Percentiles rank a stretch among this genome's conserved stretches.
phyloP scores from a whole-genome alignment of 2,329 filamentous ascomycete species.

The Laburnicola sp. region DNA sequence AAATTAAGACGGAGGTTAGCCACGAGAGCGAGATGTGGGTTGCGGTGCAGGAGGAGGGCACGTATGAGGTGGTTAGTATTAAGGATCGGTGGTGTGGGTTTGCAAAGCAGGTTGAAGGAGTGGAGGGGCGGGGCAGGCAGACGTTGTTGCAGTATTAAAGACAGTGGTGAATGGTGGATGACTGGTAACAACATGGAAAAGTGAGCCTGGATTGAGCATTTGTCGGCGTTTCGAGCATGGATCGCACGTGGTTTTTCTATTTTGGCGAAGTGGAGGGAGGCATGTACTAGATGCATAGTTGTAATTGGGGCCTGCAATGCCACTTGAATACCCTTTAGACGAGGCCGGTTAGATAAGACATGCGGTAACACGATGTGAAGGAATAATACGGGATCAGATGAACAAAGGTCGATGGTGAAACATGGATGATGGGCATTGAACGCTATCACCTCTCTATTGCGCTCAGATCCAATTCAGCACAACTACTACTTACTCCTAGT shows the following conservation, averaged over 20 bases:
- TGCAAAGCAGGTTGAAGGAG: constrained; percentile 65
- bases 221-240: constrained; percentile 3
- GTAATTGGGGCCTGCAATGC: too few species aligned
- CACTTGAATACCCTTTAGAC: too few species aligned
- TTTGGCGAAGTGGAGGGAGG: too few species aligned
- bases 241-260: not conserved
- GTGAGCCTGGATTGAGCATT: too few species aligned
- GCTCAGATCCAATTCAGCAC: too few species aligned
- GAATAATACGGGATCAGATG: not conserved
- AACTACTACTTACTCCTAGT: too few species aligned
- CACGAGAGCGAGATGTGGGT: constrained; percentile 80
- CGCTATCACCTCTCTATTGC: too few species aligned
- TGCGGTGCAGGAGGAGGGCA: constrained; percentile 87
- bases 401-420: too few species aligned
- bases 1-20: constrained; percentile 86
- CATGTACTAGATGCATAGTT: not conserved
- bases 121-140: constrained; percentile 41
- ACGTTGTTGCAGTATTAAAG: constrained; percentile 46
- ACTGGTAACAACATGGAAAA: too few species aligned
- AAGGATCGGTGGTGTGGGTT: constrained; percentile 93
- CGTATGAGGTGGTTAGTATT: constrained; percentile 95
- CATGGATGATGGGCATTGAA: too few species aligned
- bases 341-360: too few species aligned
- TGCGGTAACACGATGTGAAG: not conserved
- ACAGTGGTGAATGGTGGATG: too few species aligned